Evolutionary conservation across 2,329 filamentous ascomycete species (phyloP).

Genomic region (Erysiphe pulchra): DNA sequence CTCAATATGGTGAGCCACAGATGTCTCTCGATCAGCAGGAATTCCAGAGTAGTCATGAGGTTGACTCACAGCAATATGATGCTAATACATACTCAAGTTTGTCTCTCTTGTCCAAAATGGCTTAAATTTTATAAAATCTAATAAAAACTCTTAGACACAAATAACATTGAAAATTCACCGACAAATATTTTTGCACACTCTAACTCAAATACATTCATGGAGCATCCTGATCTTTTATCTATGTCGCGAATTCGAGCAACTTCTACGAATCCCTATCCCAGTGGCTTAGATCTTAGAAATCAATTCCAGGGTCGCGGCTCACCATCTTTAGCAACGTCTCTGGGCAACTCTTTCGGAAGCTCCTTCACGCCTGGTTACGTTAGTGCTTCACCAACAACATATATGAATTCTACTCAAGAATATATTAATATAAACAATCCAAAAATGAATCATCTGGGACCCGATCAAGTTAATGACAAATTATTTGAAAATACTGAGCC

Average conservation of each 20-base stretch:
- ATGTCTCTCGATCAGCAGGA: conserved; percentile 25
- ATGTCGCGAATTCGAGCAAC: conserved; percentile 21
- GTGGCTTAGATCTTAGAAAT: conserved; percentile 19
- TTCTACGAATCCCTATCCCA: conserved; percentile 18
- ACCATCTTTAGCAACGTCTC: conserved; percentile 6
- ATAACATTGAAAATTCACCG: conserved; percentile 19
- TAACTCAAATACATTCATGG: conserved; percentile 14
- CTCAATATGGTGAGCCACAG: conserved; percentile 21
- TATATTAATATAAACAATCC: conserved; percentile 5
- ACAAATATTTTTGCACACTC: conserved; percentile 23
- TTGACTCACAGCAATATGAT: conserved; percentile 23
- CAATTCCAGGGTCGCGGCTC: conserved; percentile 18
- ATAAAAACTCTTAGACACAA: conserved; percentile 13
- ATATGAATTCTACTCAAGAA: conserved; percentile 25
- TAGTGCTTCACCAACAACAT: conserved; percentile 26
- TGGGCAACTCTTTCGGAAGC: conserved; percentile 16
- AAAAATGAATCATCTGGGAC: conserved; percentile 4
- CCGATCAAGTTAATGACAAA: conserved; percentile 1
- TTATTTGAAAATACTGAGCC: no score
- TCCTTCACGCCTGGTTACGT: conserved; percentile 23
- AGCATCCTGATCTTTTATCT: conserved; percentile 18
- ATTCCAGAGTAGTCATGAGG: conserved; percentile 18
- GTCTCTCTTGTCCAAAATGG: conserved; percentile 4
- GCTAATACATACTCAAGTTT: conserved; percentile 25
- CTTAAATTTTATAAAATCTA: background rate